A percentile compares a stretch with the other conserved stretches of the same genome.
These are phyloP conservation scores for Balansia obtecta DNA, from an alignment of 2,329 filamentous ascomycete genomes.

Conservation along the genomic window DNA sequence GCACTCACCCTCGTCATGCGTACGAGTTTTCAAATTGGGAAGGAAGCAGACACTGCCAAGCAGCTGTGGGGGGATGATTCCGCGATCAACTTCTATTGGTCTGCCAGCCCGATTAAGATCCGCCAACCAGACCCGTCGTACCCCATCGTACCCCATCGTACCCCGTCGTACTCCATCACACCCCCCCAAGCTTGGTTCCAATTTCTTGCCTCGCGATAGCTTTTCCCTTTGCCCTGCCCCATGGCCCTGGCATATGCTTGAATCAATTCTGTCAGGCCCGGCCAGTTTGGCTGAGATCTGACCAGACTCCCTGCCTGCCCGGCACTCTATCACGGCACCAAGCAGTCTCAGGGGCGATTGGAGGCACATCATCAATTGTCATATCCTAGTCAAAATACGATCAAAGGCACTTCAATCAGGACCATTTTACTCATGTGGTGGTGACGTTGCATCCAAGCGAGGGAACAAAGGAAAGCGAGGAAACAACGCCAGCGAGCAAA, in stretches of 20 bases:
- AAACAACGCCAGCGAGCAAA: neutral
- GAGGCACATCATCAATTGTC: neutral
- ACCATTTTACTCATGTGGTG: neutral
- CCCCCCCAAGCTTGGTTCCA: neutral
- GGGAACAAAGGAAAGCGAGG: neutral
- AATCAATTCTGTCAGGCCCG: neutral
- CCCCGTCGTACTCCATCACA: too few species aligned
- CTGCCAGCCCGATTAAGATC: neutral
- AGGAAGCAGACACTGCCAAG: neutral
- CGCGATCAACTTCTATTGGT: neutral
- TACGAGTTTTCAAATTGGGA: neutral
- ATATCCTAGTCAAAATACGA: neutral
- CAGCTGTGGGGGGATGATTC: neutral
- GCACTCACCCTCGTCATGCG: too few species aligned
- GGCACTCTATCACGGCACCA: neutral
- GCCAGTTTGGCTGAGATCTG: neutral
- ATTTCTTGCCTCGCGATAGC: neutral
- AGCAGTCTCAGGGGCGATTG: neutral
- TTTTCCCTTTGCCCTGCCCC: neutral
- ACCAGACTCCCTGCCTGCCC: neutral
- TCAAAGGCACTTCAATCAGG: too few species aligned
- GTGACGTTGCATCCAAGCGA: slow-evolving; percentile 1
- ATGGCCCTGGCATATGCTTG: neutral
- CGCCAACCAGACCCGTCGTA: neutral
- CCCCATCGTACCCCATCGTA: too few species aligned